These are phyloP conservation scores for Mycena vitilis DNA, from an alignment of 768 basidiomycete genomes.

Conservation along the genomic window DNA sequence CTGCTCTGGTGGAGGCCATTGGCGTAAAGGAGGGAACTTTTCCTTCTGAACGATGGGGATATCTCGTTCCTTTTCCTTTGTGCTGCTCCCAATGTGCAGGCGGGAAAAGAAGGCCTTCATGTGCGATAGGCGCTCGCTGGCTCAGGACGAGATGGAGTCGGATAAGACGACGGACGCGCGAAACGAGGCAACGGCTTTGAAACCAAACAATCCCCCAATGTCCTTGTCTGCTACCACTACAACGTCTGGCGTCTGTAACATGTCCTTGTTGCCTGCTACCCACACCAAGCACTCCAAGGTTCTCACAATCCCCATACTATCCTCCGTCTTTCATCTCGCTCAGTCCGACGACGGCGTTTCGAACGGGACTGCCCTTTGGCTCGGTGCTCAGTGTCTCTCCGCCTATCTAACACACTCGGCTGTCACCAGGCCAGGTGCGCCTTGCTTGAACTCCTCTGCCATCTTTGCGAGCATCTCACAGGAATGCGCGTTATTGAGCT, in stretches of 20 bases:
- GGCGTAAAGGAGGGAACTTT: slow-evolving; percentile 76
- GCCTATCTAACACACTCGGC: slow-evolving; percentile 61
- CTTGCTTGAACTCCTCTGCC: no score
- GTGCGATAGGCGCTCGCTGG: slow-evolving; percentile 21
- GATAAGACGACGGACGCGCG: slow-evolving; percentile 9
- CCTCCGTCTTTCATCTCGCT: slow-evolving; percentile 56
- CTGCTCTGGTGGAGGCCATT: slow-evolving; percentile 67
- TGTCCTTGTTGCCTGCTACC: slow-evolving; percentile 60
- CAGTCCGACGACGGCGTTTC: slow-evolving; percentile 72
- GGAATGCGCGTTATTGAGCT: slow-evolving; percentile 73
- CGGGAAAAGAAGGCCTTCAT: slow-evolving; percentile 91
- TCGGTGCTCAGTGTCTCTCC: slow-evolving; percentile 81
- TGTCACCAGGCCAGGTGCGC: slow-evolving; percentile 22
- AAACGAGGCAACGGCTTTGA: slow-evolving; percentile 38
- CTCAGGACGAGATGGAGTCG: slow-evolving; percentile 15
- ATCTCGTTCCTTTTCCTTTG: slow-evolving; percentile 76
- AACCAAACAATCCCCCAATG: slow-evolving; percentile 36
- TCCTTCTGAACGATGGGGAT: slow-evolving; percentile 56
- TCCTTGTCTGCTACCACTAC: no score
- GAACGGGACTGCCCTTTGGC: slow-evolving; percentile 89
- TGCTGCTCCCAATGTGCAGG: slow-evolving; percentile 72
- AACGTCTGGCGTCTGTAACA: no score
- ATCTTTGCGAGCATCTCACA: slow-evolving; percentile 11
- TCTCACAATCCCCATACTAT: slow-evolving; percentile 57
- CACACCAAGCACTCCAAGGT: slow-evolving; percentile 69